Evolutionary conservation across 169 alveolate genomes (phyloP).

Genomic region (Ichthyophthirius multifiliis): DNA sequence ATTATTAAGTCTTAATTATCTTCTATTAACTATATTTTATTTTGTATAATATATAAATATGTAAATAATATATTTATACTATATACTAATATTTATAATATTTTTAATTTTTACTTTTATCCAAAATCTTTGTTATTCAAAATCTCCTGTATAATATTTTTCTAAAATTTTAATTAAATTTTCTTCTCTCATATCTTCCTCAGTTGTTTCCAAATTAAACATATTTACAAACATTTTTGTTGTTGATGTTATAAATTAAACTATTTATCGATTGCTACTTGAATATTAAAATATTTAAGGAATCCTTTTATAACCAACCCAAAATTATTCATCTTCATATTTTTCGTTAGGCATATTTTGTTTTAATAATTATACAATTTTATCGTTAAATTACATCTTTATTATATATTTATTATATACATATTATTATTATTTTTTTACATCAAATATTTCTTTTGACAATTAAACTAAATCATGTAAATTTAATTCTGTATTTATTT

Average conservation of each 20-base stretch:
- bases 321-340: not conserved
- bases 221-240: not conserved
- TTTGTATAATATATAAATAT: no score
- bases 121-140: no score
- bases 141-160: not conserved
- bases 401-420: not conserved
- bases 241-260: not conserved
- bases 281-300: not conserved
- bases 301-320: constrained; percentile 10
- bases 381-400: not conserved
- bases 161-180: not conserved
- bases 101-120: no score
- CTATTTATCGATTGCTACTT: not conserved
- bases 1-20: no score
- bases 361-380: not conserved
- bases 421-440: not conserved
- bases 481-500: not conserved
- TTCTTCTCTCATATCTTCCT: not conserved
- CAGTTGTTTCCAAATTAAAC: not conserved
- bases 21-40: no score
- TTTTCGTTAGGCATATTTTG: not conserved
- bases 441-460: constrained; percentile 5
- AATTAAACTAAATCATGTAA: not conserved
- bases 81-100: no score
- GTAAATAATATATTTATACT: no score